These are phyloP conservation scores for Platanthera guangdongensis DNA, from an alignment of 106 monocot species.

Conservation along the genomic window DNA sequence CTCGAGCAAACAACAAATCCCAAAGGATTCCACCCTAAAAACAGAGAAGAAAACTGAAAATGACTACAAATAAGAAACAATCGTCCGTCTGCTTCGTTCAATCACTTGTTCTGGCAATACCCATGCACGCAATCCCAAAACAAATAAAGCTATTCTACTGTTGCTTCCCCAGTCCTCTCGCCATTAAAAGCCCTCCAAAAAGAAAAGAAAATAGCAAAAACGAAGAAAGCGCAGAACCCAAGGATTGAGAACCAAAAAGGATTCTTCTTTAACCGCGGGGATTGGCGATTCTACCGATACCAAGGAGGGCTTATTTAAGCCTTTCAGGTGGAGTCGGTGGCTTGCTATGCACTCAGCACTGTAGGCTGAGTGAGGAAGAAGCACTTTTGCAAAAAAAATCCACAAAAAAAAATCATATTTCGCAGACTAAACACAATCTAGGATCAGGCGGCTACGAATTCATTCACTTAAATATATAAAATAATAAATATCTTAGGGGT, in stretches of 20 bases:
- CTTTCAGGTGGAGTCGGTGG: background rate
- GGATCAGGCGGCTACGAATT: too few species aligned
- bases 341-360: background rate
- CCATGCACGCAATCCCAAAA: background rate
- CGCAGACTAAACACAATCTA: too few species aligned
- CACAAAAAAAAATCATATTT: background rate
- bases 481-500: background rate
- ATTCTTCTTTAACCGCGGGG: background rate
- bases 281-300: background rate
- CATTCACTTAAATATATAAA: background rate
- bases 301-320: background rate
- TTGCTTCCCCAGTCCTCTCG: background rate
- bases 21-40: background rate
- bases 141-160: background rate
- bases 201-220: background rate
- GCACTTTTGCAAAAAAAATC: background rate
- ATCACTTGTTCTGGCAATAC: background rate
- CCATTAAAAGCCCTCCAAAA: constrained; percentile 8
- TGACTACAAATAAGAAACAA: background rate
- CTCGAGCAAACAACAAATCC: background rate
- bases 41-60: background rate
- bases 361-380: background rate
- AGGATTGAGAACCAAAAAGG: background rate
- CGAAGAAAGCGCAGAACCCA: background rate
- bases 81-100: background rate